Evolutionary conservation across 139 green algal species (phyloP), one percentile per base, ranked within the genome.

Genomic region (Coccomyxa sp.): DNA sequence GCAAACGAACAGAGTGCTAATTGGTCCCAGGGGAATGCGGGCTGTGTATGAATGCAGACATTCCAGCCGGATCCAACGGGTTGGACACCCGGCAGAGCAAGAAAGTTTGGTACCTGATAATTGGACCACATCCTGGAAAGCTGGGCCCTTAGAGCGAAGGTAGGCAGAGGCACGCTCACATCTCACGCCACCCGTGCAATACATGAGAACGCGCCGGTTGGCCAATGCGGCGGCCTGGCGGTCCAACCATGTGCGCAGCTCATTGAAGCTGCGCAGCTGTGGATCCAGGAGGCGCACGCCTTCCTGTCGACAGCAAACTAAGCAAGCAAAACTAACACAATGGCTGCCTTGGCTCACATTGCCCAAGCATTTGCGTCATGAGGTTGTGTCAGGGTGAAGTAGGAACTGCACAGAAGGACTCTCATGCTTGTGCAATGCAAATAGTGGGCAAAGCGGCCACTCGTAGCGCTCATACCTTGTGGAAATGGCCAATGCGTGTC

Each of bases 181-280:
- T 13, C 94, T 85, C 81, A 97, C 93, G 38, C 93, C 93, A 7
- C 94, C 94, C 10, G 94, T 97, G 89, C 94, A 97, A 88, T 95
- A 96, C 94, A 96, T 97, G 25, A 95, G 77, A 14, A 94, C 82
- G 16, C 77, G 81, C 0, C 78, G 71, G 18, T 71, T 84, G 45
- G 83, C 79, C 78, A 88, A 75, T 13, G 13, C 63, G 63, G 83
- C 77, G 58, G 88, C 82, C 76, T 90, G 85, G 58, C 67, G 80
- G 66, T 97, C 92, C 63, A 96, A 30, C 91, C 93, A 97, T 9
- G 85, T 81, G 10, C 93, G 94, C 60, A 95, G 83, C 28, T 97
- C 93, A 58, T 79, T 87, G 86, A 95, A 97, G 78, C 77, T 86
- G 57, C 94, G 88, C n/a, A 89, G 90, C 31, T 38, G 77, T 0